Evolutionary conservation across 2,329 filamentous ascomycete genomes (phyloP), one percentile per base, ranked within the genome.

Genomic region (Mollisiaceae sp.): DNA sequence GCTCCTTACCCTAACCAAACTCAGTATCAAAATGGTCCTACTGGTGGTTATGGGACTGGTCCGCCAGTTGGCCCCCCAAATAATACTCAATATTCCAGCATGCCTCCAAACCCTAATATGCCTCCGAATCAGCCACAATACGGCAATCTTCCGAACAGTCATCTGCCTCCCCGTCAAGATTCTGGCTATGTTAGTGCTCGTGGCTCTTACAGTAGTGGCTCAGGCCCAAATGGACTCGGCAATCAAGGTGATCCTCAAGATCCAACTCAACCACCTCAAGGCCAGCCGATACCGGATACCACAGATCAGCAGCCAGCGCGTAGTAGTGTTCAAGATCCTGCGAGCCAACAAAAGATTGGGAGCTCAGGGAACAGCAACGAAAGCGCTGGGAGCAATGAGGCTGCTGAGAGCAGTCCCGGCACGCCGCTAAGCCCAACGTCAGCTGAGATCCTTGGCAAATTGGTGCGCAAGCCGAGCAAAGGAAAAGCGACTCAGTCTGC

Each of bases 171-270:
- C 11, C 68, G 72, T 20, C 75, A 76, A 60, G 75, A 77, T 65
- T 73, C 74, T 62, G 73, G 73, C 5, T 75, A 76, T 69, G 65
- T 60, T 9, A 76, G 72, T 65, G 65, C 69, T 18, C 65, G 66
- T 35, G 71, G 69, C 35, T 73, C 75, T 41, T 72, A 72, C 47
- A 73, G 73, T 64, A 71, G 72, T 41, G 66, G 60, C 12, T 59
- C 65, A 27, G 63, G 62, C 20, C 63, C 55, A 38, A 68, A 64
- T 59, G 64, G 52, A 4, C 62, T 59, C 39, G 60, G 62, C 18
- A 59, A 66, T 50, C 66, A 67, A 27, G 67, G 60, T 43, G 55
- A 24, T 22, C 1, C 35, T 22, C 41, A 32, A 15, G 12, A 15
- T 20, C 24, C 47, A 18, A n/a, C 24, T 27, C 47, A 36, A 15